Conservation (phyloP, 192 early-diverging fungal genomes). For the Mortierella claussenii region DNA sequence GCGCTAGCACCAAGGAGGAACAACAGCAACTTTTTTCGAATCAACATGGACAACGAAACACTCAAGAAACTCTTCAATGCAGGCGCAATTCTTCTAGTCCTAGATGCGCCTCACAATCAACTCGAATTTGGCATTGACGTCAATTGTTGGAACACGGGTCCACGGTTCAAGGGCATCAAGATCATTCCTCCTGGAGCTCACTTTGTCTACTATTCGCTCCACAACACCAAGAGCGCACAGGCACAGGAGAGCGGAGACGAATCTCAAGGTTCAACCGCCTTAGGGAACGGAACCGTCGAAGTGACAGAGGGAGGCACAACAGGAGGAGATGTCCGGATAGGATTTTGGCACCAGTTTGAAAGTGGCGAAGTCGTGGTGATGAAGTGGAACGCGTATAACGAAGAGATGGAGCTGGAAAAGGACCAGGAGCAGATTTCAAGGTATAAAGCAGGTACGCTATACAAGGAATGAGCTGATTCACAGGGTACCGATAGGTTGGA, state of each 20-base stretch:
- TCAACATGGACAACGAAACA: conserved; percentile 85
- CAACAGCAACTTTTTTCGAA: too few species aligned
- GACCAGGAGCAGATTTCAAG: conserved; percentile 72
- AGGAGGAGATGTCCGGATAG: conserved; percentile 32
- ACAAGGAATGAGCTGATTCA: too few species aligned
- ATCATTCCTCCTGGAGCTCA: conserved; percentile 95
- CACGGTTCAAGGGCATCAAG: conserved; percentile 91
- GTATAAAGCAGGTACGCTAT: conserved; percentile 70
- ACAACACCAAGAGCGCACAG: conserved; percentile 58
- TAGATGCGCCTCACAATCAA: conserved; percentile 77
- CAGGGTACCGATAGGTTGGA: too few species aligned
- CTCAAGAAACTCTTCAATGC: conserved; percentile 79
- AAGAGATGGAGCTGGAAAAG: conserved; percentile 69
- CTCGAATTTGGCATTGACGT: conserved; percentile 90
- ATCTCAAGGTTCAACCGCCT: too few species aligned
- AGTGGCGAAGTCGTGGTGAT: conserved; percentile 76
- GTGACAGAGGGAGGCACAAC: conserved; percentile 24
- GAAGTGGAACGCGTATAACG: conserved; percentile 80
- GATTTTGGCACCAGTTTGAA: conserved; percentile 29
- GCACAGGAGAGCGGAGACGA: neutral
- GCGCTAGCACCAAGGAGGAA: too few species aligned
- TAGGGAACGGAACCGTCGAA: conserved; percentile 19
- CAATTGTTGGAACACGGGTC: conserved; percentile 91
- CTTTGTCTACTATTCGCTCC: conserved; percentile 84
- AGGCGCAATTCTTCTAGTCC: conserved; percentile 83